Percentiles rank a stretch among this genome's conserved stretches.
phyloP scores from a whole-genome alignment of 176 grass and related monocot species.

The Elaeis guineensis region DNA sequence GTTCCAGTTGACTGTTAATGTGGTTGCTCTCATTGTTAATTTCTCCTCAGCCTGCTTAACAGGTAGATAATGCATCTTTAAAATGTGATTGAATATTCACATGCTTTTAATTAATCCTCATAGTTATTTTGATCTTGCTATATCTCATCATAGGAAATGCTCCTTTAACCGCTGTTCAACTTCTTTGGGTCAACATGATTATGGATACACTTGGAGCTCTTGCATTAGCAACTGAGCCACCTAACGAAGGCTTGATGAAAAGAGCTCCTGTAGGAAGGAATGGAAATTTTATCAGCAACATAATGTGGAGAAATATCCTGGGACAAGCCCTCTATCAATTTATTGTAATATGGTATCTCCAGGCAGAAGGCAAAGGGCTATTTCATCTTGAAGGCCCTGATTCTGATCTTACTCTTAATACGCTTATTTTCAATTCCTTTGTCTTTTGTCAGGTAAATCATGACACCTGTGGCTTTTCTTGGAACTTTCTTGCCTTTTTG shows the following conservation, averaged over 20 bases:
- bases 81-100: background rate
- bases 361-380: slow-evolving; percentile 63
- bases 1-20: slow-evolving; percentile 95
- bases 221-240: slow-evolving; percentile 91
- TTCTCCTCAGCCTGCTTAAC: slow-evolving; percentile 91
- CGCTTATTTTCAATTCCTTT: slow-evolving; percentile 95
- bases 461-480: background rate
- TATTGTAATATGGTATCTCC: slow-evolving; percentile 93
- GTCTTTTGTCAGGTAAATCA: slow-evolving; percentile 85
- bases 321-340: slow-evolving; percentile 90
- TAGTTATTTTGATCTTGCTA: background rate
- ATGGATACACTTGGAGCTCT: slow-evolving; percentile 98
- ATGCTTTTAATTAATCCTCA: background rate
- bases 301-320: slow-evolving; percentile 97
- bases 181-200: slow-evolving; percentile 99
- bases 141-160: slow-evolving; percentile 43
- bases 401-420: slow-evolving; percentile 76
- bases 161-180: slow-evolving; percentile 91
- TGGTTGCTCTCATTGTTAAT: slow-evolving; percentile 90
- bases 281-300: slow-evolving; percentile 89
- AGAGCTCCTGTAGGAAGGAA: slow-evolving; percentile 83
- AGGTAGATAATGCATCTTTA: slow-evolving; percentile 29
- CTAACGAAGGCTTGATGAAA: slow-evolving; percentile 86
- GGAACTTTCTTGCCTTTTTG: slow-evolving; percentile 1
- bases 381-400: slow-evolving; percentile 58